These are phyloP conservation scores for Solanum medicagineum DNA, from an alignment of 257 asterid species.

Conservation along the genomic window DNA sequence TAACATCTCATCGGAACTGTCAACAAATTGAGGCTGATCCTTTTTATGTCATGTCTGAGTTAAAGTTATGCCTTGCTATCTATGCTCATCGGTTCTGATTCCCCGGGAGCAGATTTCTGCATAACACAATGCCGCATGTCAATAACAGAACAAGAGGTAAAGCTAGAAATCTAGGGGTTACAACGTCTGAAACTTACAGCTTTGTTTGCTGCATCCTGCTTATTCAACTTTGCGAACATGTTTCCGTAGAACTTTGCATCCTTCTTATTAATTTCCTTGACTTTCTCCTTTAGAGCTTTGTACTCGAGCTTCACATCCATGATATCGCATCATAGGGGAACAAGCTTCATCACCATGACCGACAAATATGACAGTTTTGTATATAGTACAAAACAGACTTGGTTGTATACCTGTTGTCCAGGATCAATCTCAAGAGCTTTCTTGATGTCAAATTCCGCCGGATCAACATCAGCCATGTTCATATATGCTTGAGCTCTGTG, in stretches of 20 bases:
- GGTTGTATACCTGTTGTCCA: too few relatives aligned
- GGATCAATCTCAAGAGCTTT: too few relatives aligned
- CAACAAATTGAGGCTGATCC: not conserved
- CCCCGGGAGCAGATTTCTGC: constrained; percentile 28
- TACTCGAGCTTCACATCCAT: constrained; percentile 36
- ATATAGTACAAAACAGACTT: too few relatives aligned
- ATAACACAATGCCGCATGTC: not conserved
- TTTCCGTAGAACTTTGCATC: constrained; percentile 37
- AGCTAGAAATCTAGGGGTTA: not conserved
- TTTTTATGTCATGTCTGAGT: not conserved
- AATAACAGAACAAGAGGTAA: not conserved
- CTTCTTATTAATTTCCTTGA: constrained; percentile 30
- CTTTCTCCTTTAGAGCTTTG: constrained; percentile 28
- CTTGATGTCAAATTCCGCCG: too few relatives aligned
- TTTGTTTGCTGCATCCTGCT: not conserved
- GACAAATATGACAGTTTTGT: not conserved
- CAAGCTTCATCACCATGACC: not conserved
- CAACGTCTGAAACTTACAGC: constrained; percentile 5
- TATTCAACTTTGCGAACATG: constrained; percentile 32
- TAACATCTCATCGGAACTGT: not conserved
- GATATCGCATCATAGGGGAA: not conserved
- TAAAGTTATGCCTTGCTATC: constrained; percentile 44
- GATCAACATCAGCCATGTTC: too few relatives aligned
- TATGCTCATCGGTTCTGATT: constrained; percentile 24
- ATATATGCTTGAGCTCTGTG: too few relatives aligned